Conservation (phyloP, 371 early-diverging fungal species). For the Mucor indicus region DNA sequence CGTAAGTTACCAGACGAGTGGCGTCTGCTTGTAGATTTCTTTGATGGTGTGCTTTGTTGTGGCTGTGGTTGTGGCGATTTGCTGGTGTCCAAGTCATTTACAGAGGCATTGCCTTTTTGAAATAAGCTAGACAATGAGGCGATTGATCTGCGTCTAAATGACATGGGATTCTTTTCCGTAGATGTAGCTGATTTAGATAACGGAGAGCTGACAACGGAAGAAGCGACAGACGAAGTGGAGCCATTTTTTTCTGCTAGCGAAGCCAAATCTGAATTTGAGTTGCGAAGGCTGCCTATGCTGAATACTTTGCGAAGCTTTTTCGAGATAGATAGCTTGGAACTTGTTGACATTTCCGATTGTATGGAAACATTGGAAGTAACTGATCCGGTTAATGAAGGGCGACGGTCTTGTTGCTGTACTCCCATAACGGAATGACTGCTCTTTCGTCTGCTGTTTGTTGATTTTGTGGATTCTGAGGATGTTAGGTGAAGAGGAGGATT, state of each 20-base stretch:
- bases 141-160: constrained; percentile 39
- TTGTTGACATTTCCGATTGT: constrained; percentile 26
- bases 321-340: constrained; percentile 39
- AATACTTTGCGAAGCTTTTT: constrained; percentile 50
- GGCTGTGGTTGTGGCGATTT: not conserved
- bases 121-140: constrained; percentile 37
- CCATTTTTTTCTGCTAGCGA: constrained; percentile 6
- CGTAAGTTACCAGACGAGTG: constrained; percentile 28
- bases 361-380: constrained; percentile 24
- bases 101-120: constrained; percentile 11
- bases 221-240: constrained; percentile 9
- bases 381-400: constrained; percentile 16
- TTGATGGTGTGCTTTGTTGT: not conserved
- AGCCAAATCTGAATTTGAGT: constrained; percentile 6
- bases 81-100: not conserved
- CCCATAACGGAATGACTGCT: not conserved
- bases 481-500: too few relatives aligned
- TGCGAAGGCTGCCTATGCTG: constrained; percentile 39
- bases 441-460: constrained; percentile 1
- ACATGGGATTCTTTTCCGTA: not conserved
- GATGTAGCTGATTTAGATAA: constrained; percentile 1
- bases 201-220: constrained; percentile 5
- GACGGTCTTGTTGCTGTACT: constrained; percentile 6
- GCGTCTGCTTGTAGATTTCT: constrained; percentile 7
- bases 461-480: constrained; percentile 1